Base-by-base conservation (phyloP, 805 yeast species). In the Kodamaea hsintzibuensis region DNA sequence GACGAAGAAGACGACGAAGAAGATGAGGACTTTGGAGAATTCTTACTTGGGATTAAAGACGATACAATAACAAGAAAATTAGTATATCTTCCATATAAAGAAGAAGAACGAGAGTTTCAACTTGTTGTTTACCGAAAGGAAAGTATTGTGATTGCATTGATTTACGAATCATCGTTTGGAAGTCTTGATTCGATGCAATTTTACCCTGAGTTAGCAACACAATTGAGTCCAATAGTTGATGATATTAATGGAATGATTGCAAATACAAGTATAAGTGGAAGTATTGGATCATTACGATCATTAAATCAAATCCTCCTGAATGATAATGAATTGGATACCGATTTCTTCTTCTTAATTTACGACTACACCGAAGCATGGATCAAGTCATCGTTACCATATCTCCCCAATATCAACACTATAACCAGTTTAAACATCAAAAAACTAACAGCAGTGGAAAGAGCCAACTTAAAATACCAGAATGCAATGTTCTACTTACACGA, bases 401-500 rank as follows among this genome's bases (percentile, higher is more conserved):
- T 74, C 43, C 73, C 73, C 7, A 47, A 22, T n/a, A 52, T 54
- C 17, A 40, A 44, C 18, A 42, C 27, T 12, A 39, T 50, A 14
- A 57, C 60, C 12, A 50, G 61, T 3, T 56, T 54, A 7, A 56
- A 52, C 22, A 50, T 45, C 14, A 27, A 48, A 7, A 51, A 47
- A 19, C 40, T 51, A 14, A 47, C 47, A 8, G 14, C 27, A 14
- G 37, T n/a, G 18, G 54, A 51, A 17, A 52, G 49, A 14, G 25
- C 59, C 9, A 46, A 47, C 37, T 35, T 61, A 38, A 56, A 58
- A 50, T 60, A 62, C 35, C 59, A 65, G 53, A 64, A 61, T 46
- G 75, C 72, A 2, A 64, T 73, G 58, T 72, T 68, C 44, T 71
- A 71, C 50, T 62, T 76, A 16, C 80, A 76, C 57, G 77, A 74